Evolutionary conservation across 2,329 filamentous ascomycete species (phyloP).

Genomic region (Hymenoscyphus occultus): DNA sequence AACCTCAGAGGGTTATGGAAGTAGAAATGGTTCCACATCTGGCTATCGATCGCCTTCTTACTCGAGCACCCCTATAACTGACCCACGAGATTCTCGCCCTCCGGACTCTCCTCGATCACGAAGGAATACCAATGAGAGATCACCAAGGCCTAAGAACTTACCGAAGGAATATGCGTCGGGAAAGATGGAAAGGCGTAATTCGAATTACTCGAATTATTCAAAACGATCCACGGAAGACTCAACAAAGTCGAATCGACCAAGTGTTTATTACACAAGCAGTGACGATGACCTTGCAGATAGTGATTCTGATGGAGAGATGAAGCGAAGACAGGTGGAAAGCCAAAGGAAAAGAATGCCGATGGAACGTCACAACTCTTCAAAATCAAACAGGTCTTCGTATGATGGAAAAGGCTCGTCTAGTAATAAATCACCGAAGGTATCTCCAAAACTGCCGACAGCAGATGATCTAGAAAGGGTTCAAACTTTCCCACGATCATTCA

Average conservation of each 20-base stretch:
- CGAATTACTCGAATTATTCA: constrained; percentile 21
- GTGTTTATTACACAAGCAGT: constrained; percentile 29
- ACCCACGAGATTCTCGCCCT: constrained; percentile 23
- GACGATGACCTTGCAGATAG: constrained; percentile 33
- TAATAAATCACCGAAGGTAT: constrained; percentile 32
- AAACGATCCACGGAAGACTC: constrained; percentile 23
- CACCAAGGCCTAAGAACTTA: constrained; percentile 26
- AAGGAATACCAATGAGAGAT: constrained; percentile 27
- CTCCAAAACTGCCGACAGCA: constrained; percentile 27
- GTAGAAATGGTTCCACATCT: constrained; percentile 30
- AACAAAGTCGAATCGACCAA: constrained; percentile 25
- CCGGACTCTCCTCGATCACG: constrained; percentile 16
- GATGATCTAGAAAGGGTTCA: constrained; percentile 31
- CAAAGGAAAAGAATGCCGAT: background rate
- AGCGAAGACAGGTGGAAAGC: constrained; percentile 8
- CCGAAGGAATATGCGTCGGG: constrained; percentile 25
- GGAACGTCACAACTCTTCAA: constrained; percentile 11
- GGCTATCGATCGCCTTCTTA: constrained; percentile 26
- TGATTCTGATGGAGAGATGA: constrained; percentile 26
- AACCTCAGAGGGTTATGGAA: constrained; percentile 27
- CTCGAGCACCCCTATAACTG: constrained; percentile 23
- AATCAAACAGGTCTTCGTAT: constrained; percentile 27
- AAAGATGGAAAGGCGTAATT: constrained; percentile 24
- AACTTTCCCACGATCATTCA: constrained; percentile 25
- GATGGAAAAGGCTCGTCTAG: constrained; percentile 23